Evolutionary conservation across 768 basidiomycete genomes (phyloP), one percentile per base, ranked within the genome.

Genomic region (Gautieria morchelliformis): DNA sequence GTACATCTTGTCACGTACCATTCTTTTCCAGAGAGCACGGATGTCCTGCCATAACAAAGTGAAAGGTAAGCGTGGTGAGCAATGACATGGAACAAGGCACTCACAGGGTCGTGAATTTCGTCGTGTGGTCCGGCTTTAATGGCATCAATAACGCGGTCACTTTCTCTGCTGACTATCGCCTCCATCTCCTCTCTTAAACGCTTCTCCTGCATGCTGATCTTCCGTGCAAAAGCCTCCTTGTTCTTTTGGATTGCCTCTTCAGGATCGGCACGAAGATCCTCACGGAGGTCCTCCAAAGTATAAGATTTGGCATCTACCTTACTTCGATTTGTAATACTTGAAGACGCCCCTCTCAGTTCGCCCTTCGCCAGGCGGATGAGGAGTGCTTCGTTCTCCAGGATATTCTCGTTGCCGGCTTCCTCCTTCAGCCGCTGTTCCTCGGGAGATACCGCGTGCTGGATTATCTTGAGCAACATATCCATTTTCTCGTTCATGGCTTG

Each of bases 61-160:
- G n/a, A n/a, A n/a, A n/a, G n/a, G n/a, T n/a, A n/a, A n/a, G n/a
- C n/a, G n/a, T n/a, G n/a, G 19, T 49, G 33, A 35, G 19, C 5
- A 52, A 22, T 32, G 5, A 24, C 5, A n/a, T 32, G n/a, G 9
- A 55, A 5, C 22, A 32, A 45, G 10, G 46, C 59, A 70, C 64
- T 53, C 22, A 71, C 70, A 15, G 65, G 64, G 61, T 81, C 74
- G 1, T 64, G 61, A n/a, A 79, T 75, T 39, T 69, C 66, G 41
- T 77, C 75, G 53, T 79, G 77, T 7, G 76, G 70, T 0, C 78
- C 78, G 4, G 74, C 68, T 0, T 68, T 60, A 0, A 79, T 60
- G 1, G 70, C 69, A 10, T 62, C 65, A 45, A 79, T 74, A 22
- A 79, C 70, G 42, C 72, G 69, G 27, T 75, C 68, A 14, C 67